These are phyloP conservation scores for Teratosphaeria gauchensis DNA, from an alignment of 2,329 filamentous ascomycete species.

Conservation along the genomic window DNA sequence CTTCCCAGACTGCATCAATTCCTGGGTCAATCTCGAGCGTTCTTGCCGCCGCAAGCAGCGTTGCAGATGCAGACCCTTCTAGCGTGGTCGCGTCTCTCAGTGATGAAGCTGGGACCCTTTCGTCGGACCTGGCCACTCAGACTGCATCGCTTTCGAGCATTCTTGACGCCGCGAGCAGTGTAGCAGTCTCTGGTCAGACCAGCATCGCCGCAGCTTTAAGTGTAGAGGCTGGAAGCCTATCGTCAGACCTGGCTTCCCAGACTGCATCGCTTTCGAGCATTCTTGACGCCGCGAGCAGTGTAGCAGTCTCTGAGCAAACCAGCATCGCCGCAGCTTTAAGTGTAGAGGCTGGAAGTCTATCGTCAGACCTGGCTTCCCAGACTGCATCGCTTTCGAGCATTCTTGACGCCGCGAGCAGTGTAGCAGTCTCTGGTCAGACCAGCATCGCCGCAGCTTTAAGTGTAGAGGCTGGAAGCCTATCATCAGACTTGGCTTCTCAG, in stretches of 20 bases:
- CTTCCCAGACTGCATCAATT: neutral
- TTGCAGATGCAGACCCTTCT: too few species aligned
- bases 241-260: neutral
- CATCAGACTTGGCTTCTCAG: too few species aligned
- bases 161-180: neutral
- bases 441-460: too few species aligned
- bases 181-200: too few species aligned
- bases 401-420: too few species aligned
- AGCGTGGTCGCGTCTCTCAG: neutral
- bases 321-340: neutral
- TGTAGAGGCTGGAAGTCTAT: neutral
- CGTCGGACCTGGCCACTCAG: neutral
- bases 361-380: neutral
- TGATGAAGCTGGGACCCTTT: neutral
- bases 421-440: too few species aligned
- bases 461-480: too few species aligned
- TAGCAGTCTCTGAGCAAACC: too few species aligned
- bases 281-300: neutral
- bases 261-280: neutral
- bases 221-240: neutral
- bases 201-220: neutral
- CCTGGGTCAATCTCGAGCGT: too few species aligned
- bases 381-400: neutral
- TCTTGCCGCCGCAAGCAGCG: neutral
- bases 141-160: neutral